These are phyloP conservation scores for Aphanomyces invadans DNA, from an alignment of 352 stramenopile genomes.

Conservation along the genomic window DNA sequence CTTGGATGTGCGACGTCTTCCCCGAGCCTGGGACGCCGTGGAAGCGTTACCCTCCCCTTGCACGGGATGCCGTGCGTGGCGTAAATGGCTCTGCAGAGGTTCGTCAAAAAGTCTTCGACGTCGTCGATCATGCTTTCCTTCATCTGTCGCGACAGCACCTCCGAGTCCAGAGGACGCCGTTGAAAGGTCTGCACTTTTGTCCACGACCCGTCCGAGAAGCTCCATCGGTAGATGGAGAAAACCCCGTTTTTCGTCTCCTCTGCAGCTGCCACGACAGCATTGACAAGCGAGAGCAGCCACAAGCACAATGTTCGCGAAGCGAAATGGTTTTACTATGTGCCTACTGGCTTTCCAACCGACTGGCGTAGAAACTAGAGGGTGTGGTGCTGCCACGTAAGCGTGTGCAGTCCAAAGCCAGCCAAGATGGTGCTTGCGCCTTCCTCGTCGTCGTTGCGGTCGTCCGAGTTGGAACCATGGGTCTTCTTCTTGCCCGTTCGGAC, in stretches of 20 bases:
- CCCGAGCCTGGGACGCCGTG: constrained; percentile 17
- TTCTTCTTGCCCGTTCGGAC: neutral
- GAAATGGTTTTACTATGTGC: neutral
- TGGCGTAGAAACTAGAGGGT: neutral
- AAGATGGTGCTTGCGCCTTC: neutral
- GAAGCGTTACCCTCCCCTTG: neutral
- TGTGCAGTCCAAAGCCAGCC: neutral
- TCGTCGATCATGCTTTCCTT: neutral
- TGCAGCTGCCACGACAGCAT: neutral
- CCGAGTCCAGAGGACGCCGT: neutral
- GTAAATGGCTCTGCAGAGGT: neutral
- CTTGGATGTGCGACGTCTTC: constrained; percentile 19
- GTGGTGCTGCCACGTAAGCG: neutral
- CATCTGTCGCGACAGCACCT: neutral
- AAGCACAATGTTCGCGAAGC: neutral
- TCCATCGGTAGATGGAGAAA: constrained; percentile 4
- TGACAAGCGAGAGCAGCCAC: neutral
- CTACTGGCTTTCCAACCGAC: neutral
- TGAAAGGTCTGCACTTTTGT: neutral
- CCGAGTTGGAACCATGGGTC: neutral
- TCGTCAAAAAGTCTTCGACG: neutral
- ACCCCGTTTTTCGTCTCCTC: neutral
- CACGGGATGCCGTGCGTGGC: constrained; percentile 4
- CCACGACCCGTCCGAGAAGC: neutral
- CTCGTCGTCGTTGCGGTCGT: neutral